These are phyloP conservation scores for Fomitopsis pulvina DNA, from an alignment of 768 basidiomycete genomes.

Conservation along the genomic window DNA sequence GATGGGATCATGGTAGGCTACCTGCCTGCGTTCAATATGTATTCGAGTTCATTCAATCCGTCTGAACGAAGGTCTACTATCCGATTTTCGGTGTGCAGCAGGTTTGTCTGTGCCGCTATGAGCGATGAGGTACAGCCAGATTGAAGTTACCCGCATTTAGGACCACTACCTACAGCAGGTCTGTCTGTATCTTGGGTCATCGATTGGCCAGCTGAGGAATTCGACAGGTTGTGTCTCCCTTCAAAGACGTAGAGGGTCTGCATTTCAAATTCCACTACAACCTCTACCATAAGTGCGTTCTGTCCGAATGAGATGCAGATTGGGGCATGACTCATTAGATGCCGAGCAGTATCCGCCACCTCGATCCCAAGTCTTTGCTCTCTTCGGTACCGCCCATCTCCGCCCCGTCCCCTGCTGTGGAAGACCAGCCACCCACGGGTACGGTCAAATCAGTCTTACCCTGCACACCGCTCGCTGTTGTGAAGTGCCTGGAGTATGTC, in stretches of 20 bases:
- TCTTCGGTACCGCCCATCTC: constrained; percentile 33
- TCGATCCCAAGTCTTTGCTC: constrained; percentile 68
- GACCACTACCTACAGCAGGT: constrained; percentile 98
- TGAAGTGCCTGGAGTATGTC: constrained; percentile 87
- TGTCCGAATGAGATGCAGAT: neutral
- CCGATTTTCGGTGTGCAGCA: constrained; percentile 90
- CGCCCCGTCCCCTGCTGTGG: constrained; percentile 26
- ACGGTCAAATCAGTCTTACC: constrained; percentile 95
- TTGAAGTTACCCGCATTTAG: constrained; percentile 29
- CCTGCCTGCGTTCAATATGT: neutral
- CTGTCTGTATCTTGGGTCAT: constrained; percentile 7
- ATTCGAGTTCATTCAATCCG: neutral
- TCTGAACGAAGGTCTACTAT: constrained; percentile 70
- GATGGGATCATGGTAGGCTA: constrained; percentile 89
- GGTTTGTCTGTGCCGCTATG: constrained; percentile 42
- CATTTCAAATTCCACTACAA: constrained; percentile 96
- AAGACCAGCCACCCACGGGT: constrained; percentile 68
- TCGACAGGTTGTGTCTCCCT: constrained; percentile 79
- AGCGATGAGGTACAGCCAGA: neutral
- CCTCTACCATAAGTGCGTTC: constrained; percentile 83
- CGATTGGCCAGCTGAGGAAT: neutral
- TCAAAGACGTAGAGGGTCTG: constrained; percentile 97
- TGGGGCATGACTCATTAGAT: neutral
- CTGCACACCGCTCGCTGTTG: constrained; percentile 94
- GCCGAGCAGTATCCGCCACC: constrained; percentile 78